phyloP scores from a whole-genome alignment of 2,329 filamentous ascomycete genomes.

The Hypoxylon rubiginosum region DNA sequence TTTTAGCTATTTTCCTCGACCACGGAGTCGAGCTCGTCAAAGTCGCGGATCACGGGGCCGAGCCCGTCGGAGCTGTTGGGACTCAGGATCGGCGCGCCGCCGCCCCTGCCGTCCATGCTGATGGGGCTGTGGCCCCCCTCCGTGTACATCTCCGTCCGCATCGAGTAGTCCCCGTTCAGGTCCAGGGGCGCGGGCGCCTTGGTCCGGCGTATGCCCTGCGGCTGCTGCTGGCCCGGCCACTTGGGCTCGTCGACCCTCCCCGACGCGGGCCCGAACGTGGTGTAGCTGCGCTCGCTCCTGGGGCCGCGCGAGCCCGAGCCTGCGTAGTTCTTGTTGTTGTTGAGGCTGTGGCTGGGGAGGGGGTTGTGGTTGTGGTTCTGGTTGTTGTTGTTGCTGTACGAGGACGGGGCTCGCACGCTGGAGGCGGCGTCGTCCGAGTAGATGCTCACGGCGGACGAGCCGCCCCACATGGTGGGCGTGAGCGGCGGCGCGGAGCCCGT shows the following conservation, averaged over 20 bases:
- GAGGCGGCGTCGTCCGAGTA: constrained; percentile 47
- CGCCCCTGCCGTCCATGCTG: constrained; percentile 21
- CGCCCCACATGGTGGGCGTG: constrained; percentile 48
- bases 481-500: constrained; percentile 30
- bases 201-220: constrained; percentile 35
- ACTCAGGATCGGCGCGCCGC: constrained; percentile 32
- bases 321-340: constrained; percentile 26
- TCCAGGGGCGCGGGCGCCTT: constrained; percentile 43
- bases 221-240: constrained; percentile 37
- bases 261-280: constrained; percentile 38
- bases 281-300: constrained; percentile 44
- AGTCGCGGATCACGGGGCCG: constrained; percentile 48
- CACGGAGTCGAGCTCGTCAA: constrained; percentile 50
- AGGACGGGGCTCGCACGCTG: constrained; percentile 33
- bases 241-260: constrained; percentile 25
- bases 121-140: constrained; percentile 38
- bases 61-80: constrained; percentile 39
- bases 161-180: constrained; percentile 27
- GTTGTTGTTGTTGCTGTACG: too few relatives aligned
- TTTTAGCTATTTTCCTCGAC: constrained; percentile 38
- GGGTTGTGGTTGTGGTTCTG: too few relatives aligned
- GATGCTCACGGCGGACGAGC: constrained; percentile 48
- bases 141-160: constrained; percentile 41
- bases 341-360: constrained; percentile 4
- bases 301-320: constrained; percentile 19